Evolutionary conservation across 2,329 filamentous ascomycete genomes (phyloP), one percentile per base, ranked within the genome.

Genomic region (Penicillium sp.): DNA sequence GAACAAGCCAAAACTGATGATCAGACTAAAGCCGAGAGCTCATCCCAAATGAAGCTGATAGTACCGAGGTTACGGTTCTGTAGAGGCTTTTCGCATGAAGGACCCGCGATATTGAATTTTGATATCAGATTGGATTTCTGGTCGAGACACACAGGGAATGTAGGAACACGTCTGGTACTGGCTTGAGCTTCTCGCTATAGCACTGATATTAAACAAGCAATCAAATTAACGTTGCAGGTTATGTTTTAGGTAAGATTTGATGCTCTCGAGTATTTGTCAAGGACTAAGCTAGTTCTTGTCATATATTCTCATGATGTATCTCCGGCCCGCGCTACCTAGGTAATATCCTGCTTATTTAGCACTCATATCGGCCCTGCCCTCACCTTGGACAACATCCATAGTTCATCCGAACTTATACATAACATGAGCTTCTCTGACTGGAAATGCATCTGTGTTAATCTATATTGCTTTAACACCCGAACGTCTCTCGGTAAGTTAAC

Each of bases 1-100:
- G 54, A 29, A 52, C 2, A 57, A 55, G 17, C 21, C 35, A 2
- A 17, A 44, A 1, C 22, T 57, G 48, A 53, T 53, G 53, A 39
- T 57, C 9, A 45, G 31, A 39, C 21, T 57, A n/a, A 47, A 38
- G 13, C 39, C n/a, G 4, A 48, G 47, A 24, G 4, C 8, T 13
- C 9, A 43, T 12, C 6, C 19, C 19, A 2, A 45, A 13, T 6
- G 24, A 22, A 32, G 8, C 6, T 15, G 19, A 21, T 10, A 10
- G 12, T 4, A 42, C 4, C 13, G 19, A n/a, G 13, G 4, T 15
- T 46, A 12, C 12, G n/a, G 8, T 19, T 19, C 10, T 42, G 2
- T 15, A 6, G 26, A 12, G 13, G 6, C 12, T 19, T 6, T 40
- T 6, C 26, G 22, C 12, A 8, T 29, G 43, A 34, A 33, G 4